Evolutionary conservation across 768 basidiomycete species (phyloP), one percentile per base, ranked within the genome.

Genomic region (Naganishia vaughanmartiniae): DNA sequence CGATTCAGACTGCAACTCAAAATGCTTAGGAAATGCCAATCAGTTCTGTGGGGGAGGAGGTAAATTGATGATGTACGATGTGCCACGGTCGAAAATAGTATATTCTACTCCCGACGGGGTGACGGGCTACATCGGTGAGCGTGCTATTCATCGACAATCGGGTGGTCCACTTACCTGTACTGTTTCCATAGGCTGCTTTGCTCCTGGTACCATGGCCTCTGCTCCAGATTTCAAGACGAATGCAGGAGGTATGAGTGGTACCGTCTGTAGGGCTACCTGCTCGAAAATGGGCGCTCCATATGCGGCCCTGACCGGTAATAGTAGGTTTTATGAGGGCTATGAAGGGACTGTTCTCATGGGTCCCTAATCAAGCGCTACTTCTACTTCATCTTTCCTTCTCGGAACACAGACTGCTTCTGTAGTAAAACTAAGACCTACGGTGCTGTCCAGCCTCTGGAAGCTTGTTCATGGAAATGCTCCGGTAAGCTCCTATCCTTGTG

Each of bases 41-140:
- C 65, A 74, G 58, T 67, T 70, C 30, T 76, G 75, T 67, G 75
- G 75, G 45, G 39, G 60, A 24, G 60, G 60, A 28, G 60, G 60
- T 12, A 63, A 63, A 26, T n/a, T 45, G 24, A 42, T 26, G n/a
- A 3, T 63, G 14, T 63, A 63, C 17, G 60, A 63, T 34, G 60
- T 63, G 9, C 10, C 60, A 17, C 19, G 60, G 6, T 63, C 60
- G 14, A 26, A 30, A 15, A 11, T 63, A 19, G 60, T 63, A 1
- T 63, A 63, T 17, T 42, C 60, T n/a, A 42, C 60, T 3, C 60
- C 60, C 2, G 36, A 31, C 15, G 60, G 39, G n/a, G 60, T 63
- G 5, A 17, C 42, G 11, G 60, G 60, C 6, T 63, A 63, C 24
- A 28, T 63, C 6, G 60, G 60, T 63, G 42, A n/a, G 36, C 42